phyloP scores from a whole-genome alignment of 1,284 basidiomycete species.

The Ceratobasidium sp. region DNA sequence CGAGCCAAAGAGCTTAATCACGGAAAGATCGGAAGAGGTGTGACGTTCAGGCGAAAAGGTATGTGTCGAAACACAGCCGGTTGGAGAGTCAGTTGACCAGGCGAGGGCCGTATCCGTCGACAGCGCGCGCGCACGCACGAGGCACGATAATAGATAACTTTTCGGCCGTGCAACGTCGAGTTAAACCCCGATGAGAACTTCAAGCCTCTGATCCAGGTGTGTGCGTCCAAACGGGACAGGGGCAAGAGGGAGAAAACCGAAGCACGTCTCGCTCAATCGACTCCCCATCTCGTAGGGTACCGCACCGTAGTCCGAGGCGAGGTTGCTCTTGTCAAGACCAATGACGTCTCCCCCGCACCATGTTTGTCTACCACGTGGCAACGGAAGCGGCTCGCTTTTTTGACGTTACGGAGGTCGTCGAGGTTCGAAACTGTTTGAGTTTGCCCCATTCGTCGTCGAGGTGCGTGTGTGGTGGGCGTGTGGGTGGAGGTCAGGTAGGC shows the following conservation, averaged over 20 bases:
- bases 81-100: constrained; percentile 21
- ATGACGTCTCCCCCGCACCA: constrained; percentile 24
- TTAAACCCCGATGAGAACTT: neutral
- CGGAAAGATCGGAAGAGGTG: neutral
- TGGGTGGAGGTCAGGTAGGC: too few species aligned
- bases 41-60: neutral
- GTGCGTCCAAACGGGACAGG: constrained; percentile 15
- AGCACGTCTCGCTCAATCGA: constrained; percentile 11
- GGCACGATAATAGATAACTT: constrained; percentile 3
- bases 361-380: neutral
- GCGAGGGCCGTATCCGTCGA: neutral
- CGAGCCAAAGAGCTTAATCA: constrained; percentile 10
- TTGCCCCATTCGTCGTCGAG: too few species aligned
- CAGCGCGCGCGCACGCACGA: neutral
- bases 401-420: too few species aligned
- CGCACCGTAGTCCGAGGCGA: constrained; percentile 6
- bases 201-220: constrained; percentile 6
- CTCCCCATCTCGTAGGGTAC: neutral
- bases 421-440: too few species aligned
- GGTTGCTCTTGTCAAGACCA: neutral
- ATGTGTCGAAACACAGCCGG: constrained; percentile 9
- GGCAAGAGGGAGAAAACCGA: constrained; percentile 21
- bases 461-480: too few species aligned
- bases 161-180: constrained; percentile 4
- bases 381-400: constrained; percentile 32